phyloP scores from a whole-genome alignment of 768 basidiomycete genomes.

The Inosperma sp. region DNA sequence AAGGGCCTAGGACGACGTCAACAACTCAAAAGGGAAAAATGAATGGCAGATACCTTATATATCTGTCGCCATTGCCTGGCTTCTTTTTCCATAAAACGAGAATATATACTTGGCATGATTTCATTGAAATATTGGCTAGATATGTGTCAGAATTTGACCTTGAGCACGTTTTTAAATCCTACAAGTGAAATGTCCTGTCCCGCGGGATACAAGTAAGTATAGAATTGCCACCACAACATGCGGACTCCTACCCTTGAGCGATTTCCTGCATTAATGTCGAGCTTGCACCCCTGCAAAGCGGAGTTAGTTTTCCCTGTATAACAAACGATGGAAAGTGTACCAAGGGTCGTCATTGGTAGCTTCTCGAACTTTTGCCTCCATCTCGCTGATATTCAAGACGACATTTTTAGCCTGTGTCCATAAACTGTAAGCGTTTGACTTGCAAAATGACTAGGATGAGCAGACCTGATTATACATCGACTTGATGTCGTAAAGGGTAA shows the following conservation, averaged over 20 bases:
- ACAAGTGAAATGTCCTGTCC: slow-evolving; percentile 95
- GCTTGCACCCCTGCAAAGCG: slow-evolving; percentile 78
- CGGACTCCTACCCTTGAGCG: slow-evolving; percentile 70
- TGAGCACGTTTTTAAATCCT: slow-evolving; percentile 27
- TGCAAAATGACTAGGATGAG: slow-evolving; percentile 7
- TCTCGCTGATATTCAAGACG: slow-evolving; percentile 93
- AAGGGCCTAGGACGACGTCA: slow-evolving; percentile 52
- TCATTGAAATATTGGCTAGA: slow-evolving; percentile 95
- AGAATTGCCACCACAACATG: slow-evolving; percentile 7
- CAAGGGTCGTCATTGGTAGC: slow-evolving; percentile 98
- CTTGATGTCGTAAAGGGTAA: slow-evolving; percentile 92
- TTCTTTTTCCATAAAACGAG: slow-evolving; percentile 96
- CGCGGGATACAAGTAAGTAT: background rate
- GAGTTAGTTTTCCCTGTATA: background rate
- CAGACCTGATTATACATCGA: slow-evolving; percentile 87
- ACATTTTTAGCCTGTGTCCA: slow-evolving; percentile 83
- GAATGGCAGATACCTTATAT: slow-evolving; percentile 68
- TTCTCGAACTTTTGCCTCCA: slow-evolving; percentile 94
- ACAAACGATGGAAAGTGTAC: slow-evolving; percentile 44
- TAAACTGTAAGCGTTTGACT: slow-evolving; percentile 2
- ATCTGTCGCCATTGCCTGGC: slow-evolving; percentile 98
- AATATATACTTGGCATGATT: slow-evolving; percentile 97
- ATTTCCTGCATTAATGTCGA: slow-evolving; percentile 99
- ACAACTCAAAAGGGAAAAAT: background rate
- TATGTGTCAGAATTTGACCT: slow-evolving; percentile 7